A percentile compares a stretch with the other conserved stretches of the same genome.
Evolutionary conservation across 73 alveolate species (phyloP).

Genomic region (Symbiodinium pilosum): DNA sequence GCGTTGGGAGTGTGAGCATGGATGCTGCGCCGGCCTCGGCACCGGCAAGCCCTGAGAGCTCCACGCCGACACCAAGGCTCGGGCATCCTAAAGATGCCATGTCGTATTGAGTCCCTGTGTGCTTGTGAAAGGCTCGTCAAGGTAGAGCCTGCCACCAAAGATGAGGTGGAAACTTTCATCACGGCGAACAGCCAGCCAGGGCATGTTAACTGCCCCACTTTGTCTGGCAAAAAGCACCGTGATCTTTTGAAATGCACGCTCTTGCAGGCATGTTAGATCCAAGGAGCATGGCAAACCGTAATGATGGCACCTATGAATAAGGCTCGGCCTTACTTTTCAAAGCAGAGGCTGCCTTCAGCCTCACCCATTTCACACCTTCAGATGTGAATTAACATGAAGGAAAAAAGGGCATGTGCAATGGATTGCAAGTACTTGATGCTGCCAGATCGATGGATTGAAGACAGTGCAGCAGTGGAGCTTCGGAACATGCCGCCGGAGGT

Average conservation of each 20-base stretch:
- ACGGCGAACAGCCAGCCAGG: neutral
- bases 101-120: neutral
- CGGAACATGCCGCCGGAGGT: conserved; percentile 71
- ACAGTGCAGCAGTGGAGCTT: conserved; percentile 27
- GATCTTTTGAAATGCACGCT: too few species aligned
- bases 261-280: too few species aligned
- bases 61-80: neutral
- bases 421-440: neutral
- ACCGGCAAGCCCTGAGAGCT: neutral
- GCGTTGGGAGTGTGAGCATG: too few species aligned
- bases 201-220: neutral
- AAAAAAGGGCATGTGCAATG: too few species aligned
- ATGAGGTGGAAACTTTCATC: conserved; percentile 54
- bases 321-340: too few species aligned
- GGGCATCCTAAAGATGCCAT: neutral
- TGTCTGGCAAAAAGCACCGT: too few species aligned
- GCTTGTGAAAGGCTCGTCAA: neutral
- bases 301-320: too few species aligned
- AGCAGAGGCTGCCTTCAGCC: too few species aligned
- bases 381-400: too few species aligned
- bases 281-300: too few species aligned
- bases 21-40: neutral
- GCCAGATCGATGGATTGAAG: conserved; percentile 55
- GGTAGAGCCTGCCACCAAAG: conserved; percentile 59
- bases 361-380: too few species aligned